Evolutionary conservation across 23 red algal species (phyloP).

Genomic region (Porphyridium purpureum): DNA sequence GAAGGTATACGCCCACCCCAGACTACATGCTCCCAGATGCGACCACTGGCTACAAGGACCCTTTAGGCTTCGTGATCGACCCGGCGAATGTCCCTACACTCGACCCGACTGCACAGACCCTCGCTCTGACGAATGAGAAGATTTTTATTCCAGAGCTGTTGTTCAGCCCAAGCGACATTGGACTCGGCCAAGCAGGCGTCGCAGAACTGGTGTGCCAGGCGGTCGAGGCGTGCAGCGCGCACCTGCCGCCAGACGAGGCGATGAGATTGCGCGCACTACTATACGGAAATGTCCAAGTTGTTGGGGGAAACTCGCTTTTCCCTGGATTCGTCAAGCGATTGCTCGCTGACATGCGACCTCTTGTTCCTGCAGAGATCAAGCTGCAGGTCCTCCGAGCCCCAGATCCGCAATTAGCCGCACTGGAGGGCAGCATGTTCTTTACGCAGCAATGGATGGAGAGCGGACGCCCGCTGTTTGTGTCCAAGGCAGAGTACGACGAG

Average conservation of each 20-base stretch:
- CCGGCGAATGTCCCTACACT: constrained; percentile 7
- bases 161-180: constrained; percentile 36
- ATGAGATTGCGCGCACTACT: not conserved
- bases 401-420: constrained; percentile 23
- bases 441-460: not conserved
- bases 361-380: constrained; percentile 16
- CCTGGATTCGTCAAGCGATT: constrained; percentile 37
- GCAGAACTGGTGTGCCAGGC: constrained; percentile 28
- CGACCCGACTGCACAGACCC: constrained; percentile 16
- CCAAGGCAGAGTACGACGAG: constrained; percentile 28
- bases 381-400: constrained; percentile 15
- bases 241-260: not conserved
- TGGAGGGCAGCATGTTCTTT: constrained; percentile 11
- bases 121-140: constrained; percentile 50
- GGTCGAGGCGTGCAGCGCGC: not conserved
- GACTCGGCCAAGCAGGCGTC: constrained; percentile 31
- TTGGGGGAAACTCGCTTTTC: constrained; percentile 43
- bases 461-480: constrained; percentile 8
- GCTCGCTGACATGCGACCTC: constrained; percentile 28
- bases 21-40: constrained; percentile 61
- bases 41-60: constrained; percentile 17
- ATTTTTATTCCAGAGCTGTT: constrained; percentile 66
- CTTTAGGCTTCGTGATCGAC: constrained; percentile 26
- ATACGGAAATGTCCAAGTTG: constrained; percentile 1
- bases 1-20: not conserved